These are phyloP conservation scores for Penicillium sp. DNA, from an alignment of 2,329 filamentous ascomycete species.

Conservation along the genomic window DNA sequence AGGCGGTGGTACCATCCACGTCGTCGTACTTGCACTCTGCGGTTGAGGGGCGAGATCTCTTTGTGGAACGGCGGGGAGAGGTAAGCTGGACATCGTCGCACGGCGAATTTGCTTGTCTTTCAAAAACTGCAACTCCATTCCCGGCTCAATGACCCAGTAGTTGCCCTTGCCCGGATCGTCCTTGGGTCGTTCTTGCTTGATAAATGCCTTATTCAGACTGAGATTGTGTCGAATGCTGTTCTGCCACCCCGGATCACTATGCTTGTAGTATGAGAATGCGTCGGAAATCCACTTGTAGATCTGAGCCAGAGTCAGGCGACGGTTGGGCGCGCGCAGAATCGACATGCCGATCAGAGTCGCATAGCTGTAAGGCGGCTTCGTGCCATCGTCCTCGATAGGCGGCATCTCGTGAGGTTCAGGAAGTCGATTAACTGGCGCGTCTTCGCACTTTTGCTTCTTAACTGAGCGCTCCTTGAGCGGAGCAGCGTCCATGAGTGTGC, in stretches of 20 bases:
- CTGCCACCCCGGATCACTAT: conserved; percentile 89
- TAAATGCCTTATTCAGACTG: conserved; percentile 93
- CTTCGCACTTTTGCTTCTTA: conserved; percentile 72
- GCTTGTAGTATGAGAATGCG: conserved; percentile 84
- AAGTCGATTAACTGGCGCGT: conserved; percentile 55
- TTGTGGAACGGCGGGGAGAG: conserved; percentile 40
- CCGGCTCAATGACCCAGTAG: conserved; percentile 93
- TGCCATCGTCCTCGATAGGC: conserved; percentile 78
- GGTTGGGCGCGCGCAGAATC: conserved; percentile 81
- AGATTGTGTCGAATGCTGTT: conserved; percentile 99
- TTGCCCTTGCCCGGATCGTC: conserved; percentile 97
- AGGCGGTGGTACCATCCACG: conserved; percentile 40
- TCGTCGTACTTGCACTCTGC: conserved; percentile 37
- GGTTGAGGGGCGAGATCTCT: conserved; percentile 34
- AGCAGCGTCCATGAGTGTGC: conserved; percentile 72
- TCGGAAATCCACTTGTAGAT: conserved; percentile 99
- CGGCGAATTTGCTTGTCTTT: conserved; percentile 73
- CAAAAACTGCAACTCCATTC: conserved; percentile 85
- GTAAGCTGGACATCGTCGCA: conserved; percentile 50
- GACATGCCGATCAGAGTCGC: conserved; percentile 96
- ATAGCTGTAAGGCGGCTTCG: conserved; percentile 90
- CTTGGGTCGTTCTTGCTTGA: conserved; percentile 94
- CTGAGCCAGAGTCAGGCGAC: conserved; percentile 85
- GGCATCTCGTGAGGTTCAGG: conserved; percentile 82
- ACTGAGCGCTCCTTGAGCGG: conserved; percentile 70